phyloP scores from a whole-genome alignment of 1,139 yeast genomes.

The Lodderomyces orthopsilosis region DNA sequence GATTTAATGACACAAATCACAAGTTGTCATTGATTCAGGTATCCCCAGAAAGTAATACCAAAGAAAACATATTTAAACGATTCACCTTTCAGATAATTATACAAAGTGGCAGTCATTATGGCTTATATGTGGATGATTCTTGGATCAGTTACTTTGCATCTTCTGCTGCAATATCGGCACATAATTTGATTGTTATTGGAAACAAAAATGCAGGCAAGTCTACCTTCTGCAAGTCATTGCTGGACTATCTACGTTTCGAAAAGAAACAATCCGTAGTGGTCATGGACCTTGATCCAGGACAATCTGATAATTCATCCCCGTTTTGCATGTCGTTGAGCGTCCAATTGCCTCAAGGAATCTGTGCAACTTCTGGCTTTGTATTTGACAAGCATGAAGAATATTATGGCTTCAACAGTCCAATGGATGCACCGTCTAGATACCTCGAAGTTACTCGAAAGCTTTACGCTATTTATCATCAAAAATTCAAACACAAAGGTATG shows the following conservation, averaged over 20 bases:
- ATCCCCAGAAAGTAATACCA: slow-evolving; percentile 44
- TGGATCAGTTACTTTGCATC: slow-evolving; percentile 20
- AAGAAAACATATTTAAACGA: slow-evolving; percentile 16
- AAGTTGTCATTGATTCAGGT: slow-evolving; percentile 32
- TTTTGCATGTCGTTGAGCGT: slow-evolving; percentile 57
- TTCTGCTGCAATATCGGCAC: slow-evolving; percentile 14
- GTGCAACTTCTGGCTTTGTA: slow-evolving; percentile 26
- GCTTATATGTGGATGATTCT: slow-evolving; percentile 19
- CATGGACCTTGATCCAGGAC: slow-evolving; percentile 90
- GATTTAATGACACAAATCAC: slow-evolving; percentile 45
- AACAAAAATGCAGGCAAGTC: slow-evolving; percentile 83
- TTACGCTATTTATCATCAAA: slow-evolving; percentile 27
- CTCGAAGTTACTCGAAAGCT: slow-evolving; percentile 44
- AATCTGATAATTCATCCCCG: slow-evolving; percentile 75
- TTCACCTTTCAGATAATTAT: slow-evolving; percentile 40
- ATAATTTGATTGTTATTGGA: slow-evolving; percentile 34
- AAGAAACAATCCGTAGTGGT: slow-evolving; percentile 34
- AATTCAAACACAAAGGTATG: slow-evolving; percentile 29
- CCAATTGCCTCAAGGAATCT: slow-evolving; percentile 6
- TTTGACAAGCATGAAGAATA: slow-evolving; percentile 36
- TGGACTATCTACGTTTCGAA: slow-evolving; percentile 39
- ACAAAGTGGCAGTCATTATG: slow-evolving; percentile 23
- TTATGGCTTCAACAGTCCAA: slow-evolving; percentile 74
- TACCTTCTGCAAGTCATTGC: slow-evolving; percentile 56
- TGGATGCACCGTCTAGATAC: slow-evolving; percentile 63